phyloP scores from a whole-genome alignment of 23 red algal genomes.

The Cyanidioschyzon merolae region DNA sequence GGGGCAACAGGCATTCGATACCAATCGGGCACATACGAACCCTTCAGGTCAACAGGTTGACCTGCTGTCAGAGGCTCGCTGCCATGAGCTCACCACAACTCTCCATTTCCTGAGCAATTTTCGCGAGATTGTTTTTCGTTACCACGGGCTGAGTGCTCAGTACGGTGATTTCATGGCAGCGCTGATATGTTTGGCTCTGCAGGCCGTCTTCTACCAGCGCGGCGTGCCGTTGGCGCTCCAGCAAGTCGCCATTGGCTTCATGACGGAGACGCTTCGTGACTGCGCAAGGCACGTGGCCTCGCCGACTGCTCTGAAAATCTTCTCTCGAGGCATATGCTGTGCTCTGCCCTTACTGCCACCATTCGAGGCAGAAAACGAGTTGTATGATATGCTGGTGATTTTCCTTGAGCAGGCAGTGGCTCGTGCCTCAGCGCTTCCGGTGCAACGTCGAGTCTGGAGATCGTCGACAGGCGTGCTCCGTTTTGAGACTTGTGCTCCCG shows the following conservation, averaged over 20 bases:
- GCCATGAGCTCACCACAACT: not conserved
- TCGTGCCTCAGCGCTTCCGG: not conserved
- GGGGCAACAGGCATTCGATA: no score
- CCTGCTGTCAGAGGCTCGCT: not conserved
- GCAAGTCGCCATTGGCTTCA: not conserved
- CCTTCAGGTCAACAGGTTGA: not conserved
- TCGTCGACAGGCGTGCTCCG: not conserved
- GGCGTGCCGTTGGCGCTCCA: not conserved
- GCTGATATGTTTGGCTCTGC: not conserved
- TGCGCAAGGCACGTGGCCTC: not conserved
- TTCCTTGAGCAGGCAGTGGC: not conserved
- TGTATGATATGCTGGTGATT: not conserved
- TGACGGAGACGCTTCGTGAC: not conserved
- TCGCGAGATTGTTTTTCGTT: not conserved
- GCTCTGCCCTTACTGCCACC: constrained; percentile 2
- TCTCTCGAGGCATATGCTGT: not conserved
- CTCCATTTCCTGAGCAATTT: not conserved
- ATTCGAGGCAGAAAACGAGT: constrained; percentile 2
- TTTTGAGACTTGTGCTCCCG: not conserved
- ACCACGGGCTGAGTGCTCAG: not conserved
- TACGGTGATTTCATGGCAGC: not conserved
- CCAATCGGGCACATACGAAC: not conserved
- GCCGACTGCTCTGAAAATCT: constrained; percentile 1
- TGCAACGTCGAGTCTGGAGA: not conserved
- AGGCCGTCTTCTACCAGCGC: not conserved